Conservation (phyloP, 2,329 filamentous ascomycete species). For the Penicillium brasilianum region DNA sequence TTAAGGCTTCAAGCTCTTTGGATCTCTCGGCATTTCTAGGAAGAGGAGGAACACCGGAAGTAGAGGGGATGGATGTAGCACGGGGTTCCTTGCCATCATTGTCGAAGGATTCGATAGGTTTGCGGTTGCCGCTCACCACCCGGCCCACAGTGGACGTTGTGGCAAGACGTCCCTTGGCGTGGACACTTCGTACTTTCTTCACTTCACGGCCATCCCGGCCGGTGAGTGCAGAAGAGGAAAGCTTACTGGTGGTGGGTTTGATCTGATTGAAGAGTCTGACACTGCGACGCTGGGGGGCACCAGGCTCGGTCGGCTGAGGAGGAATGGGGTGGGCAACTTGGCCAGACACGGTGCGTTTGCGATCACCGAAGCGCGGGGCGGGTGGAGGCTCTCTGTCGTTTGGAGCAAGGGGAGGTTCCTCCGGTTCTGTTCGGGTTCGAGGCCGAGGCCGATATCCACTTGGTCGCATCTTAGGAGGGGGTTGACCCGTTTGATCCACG, state of each 20-base stretch:
- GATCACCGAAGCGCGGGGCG: constrained; percentile 58
- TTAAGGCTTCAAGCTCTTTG: constrained; percentile 76
- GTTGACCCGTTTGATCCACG: constrained; percentile 57
- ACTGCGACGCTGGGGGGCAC: constrained; percentile 70
- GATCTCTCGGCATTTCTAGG: constrained; percentile 56
- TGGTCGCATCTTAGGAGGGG: constrained; percentile 69
- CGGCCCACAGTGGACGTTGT: constrained; percentile 76
- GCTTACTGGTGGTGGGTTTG: constrained; percentile 67
- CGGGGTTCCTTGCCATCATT: constrained; percentile 68
- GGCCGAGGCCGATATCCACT: constrained; percentile 49
- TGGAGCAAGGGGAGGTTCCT: constrained; percentile 45
- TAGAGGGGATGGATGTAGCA: constrained; percentile 41
- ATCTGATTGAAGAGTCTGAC: constrained; percentile 74
- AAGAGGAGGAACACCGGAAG: constrained; percentile 31
- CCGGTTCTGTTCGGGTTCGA: constrained; percentile 46
- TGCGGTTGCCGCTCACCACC: constrained; percentile 89
- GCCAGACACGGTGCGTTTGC: constrained; percentile 92
- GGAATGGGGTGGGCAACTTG: constrained; percentile 62
- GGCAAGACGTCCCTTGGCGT: constrained; percentile 67
- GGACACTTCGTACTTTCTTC: constrained; percentile 81
- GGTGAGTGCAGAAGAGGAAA: constrained; percentile 64
- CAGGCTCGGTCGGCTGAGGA: constrained; percentile 66
- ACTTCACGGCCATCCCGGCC: constrained; percentile 71
- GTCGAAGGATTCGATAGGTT: constrained; percentile 67
- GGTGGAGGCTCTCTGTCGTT: constrained; percentile 39